Percentiles rank a stretch among this genome's conserved stretches.
phyloP scores from a whole-genome alignment of 495 filamentous ascomycete species.

The Elaphomyces granulatus region DNA sequence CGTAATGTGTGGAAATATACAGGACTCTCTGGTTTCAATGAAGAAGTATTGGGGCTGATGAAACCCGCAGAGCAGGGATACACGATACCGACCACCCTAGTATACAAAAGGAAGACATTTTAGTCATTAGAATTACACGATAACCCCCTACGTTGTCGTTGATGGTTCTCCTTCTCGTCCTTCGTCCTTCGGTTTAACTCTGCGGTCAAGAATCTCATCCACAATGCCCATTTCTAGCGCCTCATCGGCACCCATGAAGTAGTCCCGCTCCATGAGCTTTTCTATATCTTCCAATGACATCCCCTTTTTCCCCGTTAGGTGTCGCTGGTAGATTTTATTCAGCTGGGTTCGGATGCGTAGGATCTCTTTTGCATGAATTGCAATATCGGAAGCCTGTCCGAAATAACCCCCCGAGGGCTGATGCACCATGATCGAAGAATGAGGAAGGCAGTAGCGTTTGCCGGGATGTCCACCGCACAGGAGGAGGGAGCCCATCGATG shows the following conservation, averaged over 20 bases:
- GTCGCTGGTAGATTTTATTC: constrained; percentile 77
- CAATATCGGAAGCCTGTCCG: constrained; percentile 82
- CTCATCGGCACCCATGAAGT: constrained; percentile 80
- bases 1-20: no score
- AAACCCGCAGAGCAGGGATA: no score
- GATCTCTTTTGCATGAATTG: constrained; percentile 96
- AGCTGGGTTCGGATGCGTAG: constrained; percentile 69
- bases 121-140: no score
- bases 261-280: constrained; percentile 90
- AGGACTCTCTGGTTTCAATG: no score
- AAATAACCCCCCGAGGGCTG: constrained; percentile 85
- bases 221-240: constrained; percentile 81
- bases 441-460: constrained; percentile 76
- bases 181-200: constrained; percentile 27
- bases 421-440: constrained; percentile 91
- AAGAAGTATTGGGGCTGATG: no score
- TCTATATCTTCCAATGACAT: constrained; percentile 68
- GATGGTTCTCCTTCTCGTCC: no score
- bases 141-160: no score
- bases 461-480: constrained; percentile 76
- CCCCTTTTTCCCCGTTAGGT: constrained; percentile 59
- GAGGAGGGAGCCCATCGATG: constrained; percentile 84
- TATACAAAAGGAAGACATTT: no score
- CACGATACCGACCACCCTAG: no score
- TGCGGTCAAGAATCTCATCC: constrained; percentile 65